phyloP scores from a whole-genome alignment of 2,329 filamentous ascomycete genomes.

The Phialemonium atrogriseum region DNA sequence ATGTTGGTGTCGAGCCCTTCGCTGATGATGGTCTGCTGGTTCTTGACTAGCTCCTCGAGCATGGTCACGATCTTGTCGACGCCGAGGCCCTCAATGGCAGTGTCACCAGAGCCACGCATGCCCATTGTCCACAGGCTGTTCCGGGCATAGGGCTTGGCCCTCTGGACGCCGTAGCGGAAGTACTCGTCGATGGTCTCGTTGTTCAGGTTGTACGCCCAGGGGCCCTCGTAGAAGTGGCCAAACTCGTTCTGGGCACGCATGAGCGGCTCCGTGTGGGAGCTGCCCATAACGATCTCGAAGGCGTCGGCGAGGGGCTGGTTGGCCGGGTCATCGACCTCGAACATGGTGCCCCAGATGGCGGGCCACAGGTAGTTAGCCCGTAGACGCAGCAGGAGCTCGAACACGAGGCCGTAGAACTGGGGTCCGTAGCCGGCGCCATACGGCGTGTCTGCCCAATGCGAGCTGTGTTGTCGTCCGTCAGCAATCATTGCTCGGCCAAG shows the following conservation, averaged over 20 bases:
- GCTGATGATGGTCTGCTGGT: conserved; percentile 50
- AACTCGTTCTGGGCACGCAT: conserved; percentile 53
- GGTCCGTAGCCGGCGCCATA: conserved; percentile 42
- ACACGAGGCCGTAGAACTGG: conserved; percentile 61
- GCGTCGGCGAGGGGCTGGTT: conserved; percentile 64
- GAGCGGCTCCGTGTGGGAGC: conserved; percentile 68
- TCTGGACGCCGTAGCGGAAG: conserved; percentile 57
- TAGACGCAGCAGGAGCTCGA: conserved; percentile 61
- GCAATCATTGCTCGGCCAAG: neutral
- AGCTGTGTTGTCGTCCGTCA: conserved; percentile 7
- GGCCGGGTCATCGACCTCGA: conserved; percentile 60
- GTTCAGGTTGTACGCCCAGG: conserved; percentile 64
- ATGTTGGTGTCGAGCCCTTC: conserved; percentile 45
- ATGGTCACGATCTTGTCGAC: conserved; percentile 47
- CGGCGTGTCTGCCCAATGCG: conserved; percentile 32
- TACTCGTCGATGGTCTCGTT: conserved; percentile 60
- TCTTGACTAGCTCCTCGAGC: conserved; percentile 50
- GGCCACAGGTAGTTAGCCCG: conserved; percentile 72
- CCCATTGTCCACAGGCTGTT: conserved; percentile 58
- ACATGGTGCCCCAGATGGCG: conserved; percentile 56
- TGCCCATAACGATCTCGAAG: conserved; percentile 66
- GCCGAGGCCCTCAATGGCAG: conserved; percentile 46
- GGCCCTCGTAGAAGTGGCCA: conserved; percentile 43
- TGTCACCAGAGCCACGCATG: conserved; percentile 65
- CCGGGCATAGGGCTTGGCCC: conserved; percentile 57